These are phyloP conservation scores for Boletellus sp. DNA, from an alignment of 1,284 basidiomycete species.

Conservation along the genomic window DNA sequence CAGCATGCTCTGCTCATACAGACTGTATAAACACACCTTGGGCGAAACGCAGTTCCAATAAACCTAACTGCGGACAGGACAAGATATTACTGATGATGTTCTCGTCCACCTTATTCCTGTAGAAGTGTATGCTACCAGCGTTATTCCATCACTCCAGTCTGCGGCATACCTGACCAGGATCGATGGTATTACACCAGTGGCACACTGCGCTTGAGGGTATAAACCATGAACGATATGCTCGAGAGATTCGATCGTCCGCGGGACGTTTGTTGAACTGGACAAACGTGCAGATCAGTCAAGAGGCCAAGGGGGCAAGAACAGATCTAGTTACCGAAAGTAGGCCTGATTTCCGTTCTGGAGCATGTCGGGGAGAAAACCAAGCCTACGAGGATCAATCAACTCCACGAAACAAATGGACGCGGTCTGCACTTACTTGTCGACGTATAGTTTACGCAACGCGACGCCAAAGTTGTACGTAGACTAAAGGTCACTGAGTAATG, in stretches of 20 bases:
- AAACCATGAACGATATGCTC: slow-evolving; percentile 73
- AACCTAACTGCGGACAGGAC: slow-evolving; percentile 63
- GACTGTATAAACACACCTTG: slow-evolving; percentile 40
- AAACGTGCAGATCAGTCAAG: neutral
- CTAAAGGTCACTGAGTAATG: slow-evolving; percentile 33
- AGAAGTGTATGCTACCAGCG: neutral
- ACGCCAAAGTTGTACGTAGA: slow-evolving; percentile 66
- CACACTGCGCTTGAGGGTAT: slow-evolving; percentile 56
- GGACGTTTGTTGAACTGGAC: slow-evolving; percentile 63
- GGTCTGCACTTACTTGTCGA: slow-evolving; percentile 52
- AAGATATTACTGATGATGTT: slow-evolving; percentile 70
- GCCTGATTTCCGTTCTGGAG: slow-evolving; percentile 45
- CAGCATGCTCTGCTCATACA: neutral
- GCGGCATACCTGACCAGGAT: slow-evolving; percentile 52
- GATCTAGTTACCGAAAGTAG: slow-evolving; percentile 57
- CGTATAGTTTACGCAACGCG: slow-evolving; percentile 62
- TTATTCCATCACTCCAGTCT: neutral
- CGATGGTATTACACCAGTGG: slow-evolving; percentile 43
- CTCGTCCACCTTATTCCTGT: slow-evolving; percentile 68
- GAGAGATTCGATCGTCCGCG: slow-evolving; percentile 74
- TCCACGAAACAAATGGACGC: neutral
- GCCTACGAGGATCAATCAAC: slow-evolving; percentile 35
- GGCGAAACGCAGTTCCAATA: slow-evolving; percentile 60
- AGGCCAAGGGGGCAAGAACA: neutral
- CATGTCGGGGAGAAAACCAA: slow-evolving; percentile 60